Evolutionary conservation across 176 grass and related monocot species (phyloP).

Genomic region (Tuctoria greenei): DNA sequence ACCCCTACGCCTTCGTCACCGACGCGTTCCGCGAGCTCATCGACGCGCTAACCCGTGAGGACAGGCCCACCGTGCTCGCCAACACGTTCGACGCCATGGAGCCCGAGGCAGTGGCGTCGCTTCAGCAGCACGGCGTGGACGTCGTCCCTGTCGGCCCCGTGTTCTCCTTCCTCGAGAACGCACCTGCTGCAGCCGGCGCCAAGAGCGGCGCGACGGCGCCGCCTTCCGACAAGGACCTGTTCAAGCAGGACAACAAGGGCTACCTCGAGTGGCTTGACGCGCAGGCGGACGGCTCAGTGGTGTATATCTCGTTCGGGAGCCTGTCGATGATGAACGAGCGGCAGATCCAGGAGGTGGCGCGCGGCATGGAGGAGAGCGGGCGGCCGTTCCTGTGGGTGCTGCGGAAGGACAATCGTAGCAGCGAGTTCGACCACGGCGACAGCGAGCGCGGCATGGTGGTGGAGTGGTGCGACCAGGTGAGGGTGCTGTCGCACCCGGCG

Average conservation of each 20-base stretch:
- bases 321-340: constrained; percentile 40
- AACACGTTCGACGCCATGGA: constrained; percentile 82
- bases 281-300: constrained; percentile 47
- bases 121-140: constrained; percentile 27
- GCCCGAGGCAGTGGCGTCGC: constrained; percentile 30
- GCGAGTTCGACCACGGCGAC: neutral
- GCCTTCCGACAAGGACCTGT: constrained; percentile 35
- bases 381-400: constrained; percentile 65
- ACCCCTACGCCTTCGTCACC: constrained; percentile 35
- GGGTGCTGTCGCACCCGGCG: constrained; percentile 29
- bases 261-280: constrained; percentile 59
- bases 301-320: constrained; percentile 89
- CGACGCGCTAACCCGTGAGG: constrained; percentile 5
- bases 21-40: constrained; percentile 43
- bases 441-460: constrained; percentile 35
- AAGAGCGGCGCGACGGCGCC: too few species aligned
- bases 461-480: constrained; percentile 56
- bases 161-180: constrained; percentile 35
- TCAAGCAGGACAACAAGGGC: constrained; percentile 23
- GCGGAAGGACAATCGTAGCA: constrained; percentile 52
- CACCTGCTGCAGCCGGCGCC: too few species aligned
- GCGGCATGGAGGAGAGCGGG: constrained; percentile 29
- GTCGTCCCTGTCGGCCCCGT: constrained; percentile 60
- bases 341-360: constrained; percentile 47
- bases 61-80: constrained; percentile 35